Evolutionary conservation across 768 basidiomycete genomes (phyloP), one percentile per base, ranked within the genome.

Genomic region (Dictyophora rubrovolvata): DNA sequence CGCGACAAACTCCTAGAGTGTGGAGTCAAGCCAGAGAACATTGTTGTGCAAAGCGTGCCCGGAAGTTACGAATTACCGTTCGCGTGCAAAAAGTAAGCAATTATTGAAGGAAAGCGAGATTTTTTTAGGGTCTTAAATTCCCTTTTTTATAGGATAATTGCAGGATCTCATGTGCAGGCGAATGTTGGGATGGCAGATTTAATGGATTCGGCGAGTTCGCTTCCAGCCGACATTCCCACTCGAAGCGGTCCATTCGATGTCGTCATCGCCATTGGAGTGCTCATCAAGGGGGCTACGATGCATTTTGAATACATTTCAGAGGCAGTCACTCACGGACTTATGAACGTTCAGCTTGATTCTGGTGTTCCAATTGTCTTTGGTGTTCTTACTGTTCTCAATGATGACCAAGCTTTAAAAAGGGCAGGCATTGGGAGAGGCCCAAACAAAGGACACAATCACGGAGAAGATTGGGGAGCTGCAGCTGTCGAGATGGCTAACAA

Each of bases 291-390:
- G 55, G 78, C 84, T 0, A 98, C 96, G 17, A 96, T 96, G 93
- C 96, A 99, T 75, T 99, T 98, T 71, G 96, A 99, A 71, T 99
- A 99, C 79, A 99, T 98, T 71, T 89, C 82, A 71, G 93, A 97
- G 66, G 83, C 85, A 61, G 94, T 97, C 60, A 85, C 92, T 47
- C 89, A 97, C 65, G 93, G 86, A 48, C 77, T 99, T 63, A 99
- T 98, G 96, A 82, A 81, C 66, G 83, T 97, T 20, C 93, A 95
- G 73, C 76, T 97, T 65, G 95, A 98, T 71, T 85, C 89, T 1
- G 93, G 93, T 16, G 83, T 89, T 21, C 96, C 96, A 0, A 89
- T 98, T 66, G 86, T 99, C 64, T 98, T 98, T 71, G 96, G 96
- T 47, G 93, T 99, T 23, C 74, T 99, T 68, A 99, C 94, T 18